Conservation (phyloP, 495 filamentous ascomycete genomes). For the Venustampulla echinocandica region DNA sequence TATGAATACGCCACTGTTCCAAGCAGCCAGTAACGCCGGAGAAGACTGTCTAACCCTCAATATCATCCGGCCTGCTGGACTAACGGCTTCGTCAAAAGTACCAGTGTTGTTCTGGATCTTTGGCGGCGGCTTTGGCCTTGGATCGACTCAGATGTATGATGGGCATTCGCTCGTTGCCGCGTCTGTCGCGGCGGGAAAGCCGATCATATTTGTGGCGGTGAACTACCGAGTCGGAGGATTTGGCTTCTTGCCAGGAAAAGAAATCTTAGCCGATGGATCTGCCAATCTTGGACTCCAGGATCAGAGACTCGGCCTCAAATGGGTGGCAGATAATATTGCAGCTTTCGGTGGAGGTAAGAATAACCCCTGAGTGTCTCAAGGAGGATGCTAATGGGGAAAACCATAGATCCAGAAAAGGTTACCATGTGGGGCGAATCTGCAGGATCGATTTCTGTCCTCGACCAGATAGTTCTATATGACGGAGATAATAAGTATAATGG, state of each 20-base stretch:
- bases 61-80: conserved; percentile 50
- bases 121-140: conserved; percentile 57
- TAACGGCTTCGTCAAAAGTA: conserved; percentile 32
- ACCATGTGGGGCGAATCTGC: conserved; percentile 36
- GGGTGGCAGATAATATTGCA: conserved; percentile 44
- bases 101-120: conserved; percentile 64
- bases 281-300: conserved; percentile 37
- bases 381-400: not conserved
- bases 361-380: conserved; percentile 17
- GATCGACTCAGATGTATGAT: conserved; percentile 46
- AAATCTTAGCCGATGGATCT: conserved; percentile 56
- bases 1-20: conserved; percentile 46
- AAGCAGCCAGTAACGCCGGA: conserved; percentile 38
- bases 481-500: conserved; percentile 63
- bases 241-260: conserved; percentile 52
- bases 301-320: conserved; percentile 35
- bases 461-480: conserved; percentile 61
- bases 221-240: conserved; percentile 56
- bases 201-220: conserved; percentile 53
- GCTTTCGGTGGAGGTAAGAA: conserved; percentile 27
- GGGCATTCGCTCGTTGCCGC: conserved; percentile 41
- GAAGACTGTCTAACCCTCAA: conserved; percentile 63
- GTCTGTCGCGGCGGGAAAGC: conserved; percentile 47
- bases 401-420: conserved; percentile 29
- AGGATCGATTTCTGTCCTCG: conserved; percentile 53